These are phyloP conservation scores for Blastobotrys apis DNA, from an alignment of 1,139 yeast species.

Conservation along the genomic window DNA sequence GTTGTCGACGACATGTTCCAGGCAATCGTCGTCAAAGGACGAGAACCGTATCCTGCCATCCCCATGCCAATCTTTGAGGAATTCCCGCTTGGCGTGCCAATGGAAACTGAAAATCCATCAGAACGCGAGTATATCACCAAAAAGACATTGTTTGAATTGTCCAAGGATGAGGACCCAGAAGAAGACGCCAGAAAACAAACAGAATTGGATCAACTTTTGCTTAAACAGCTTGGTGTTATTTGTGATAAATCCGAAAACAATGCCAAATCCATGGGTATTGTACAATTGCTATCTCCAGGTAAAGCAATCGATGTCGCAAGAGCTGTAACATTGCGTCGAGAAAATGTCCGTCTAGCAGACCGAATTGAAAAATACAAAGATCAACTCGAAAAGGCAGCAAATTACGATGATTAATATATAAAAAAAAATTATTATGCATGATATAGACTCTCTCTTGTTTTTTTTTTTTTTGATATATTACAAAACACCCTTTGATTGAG, in stretches of 20 bases:
- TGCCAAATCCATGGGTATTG: slow-evolving; percentile 66
- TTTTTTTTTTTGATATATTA: slow-evolving; percentile 9
- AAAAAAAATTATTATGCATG: not conserved
- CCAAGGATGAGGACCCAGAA: slow-evolving; percentile 26
- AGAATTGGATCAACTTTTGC: slow-evolving; percentile 59
- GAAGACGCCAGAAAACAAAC: slow-evolving; percentile 29
- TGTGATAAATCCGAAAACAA: slow-evolving; percentile 59
- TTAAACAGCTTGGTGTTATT: slow-evolving; percentile 71
- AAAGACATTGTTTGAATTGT: slow-evolving; percentile 27
- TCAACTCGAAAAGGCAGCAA: slow-evolving; percentile 41
- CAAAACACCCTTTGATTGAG: slow-evolving; percentile 33
- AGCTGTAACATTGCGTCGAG: slow-evolving; percentile 78
- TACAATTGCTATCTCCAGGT: slow-evolving; percentile 61
- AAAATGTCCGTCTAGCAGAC: slow-evolving; percentile 58
- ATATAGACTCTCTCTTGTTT: slow-evolving; percentile 1
- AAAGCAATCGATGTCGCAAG: slow-evolving; percentile 80
- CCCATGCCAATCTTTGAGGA: slow-evolving; percentile 86
- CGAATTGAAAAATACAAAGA: slow-evolving; percentile 53
- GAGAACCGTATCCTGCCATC: slow-evolving; percentile 46
- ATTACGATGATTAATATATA: not conserved
- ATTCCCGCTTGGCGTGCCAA: slow-evolving; percentile 64
- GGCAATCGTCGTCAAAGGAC: slow-evolving; percentile 70
- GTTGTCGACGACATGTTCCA: slow-evolving; percentile 56
- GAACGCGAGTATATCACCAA: slow-evolving; percentile 24
- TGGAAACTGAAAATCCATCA: slow-evolving; percentile 8